phyloP scores from a whole-genome alignment of 176 grass and related monocot genomes.

The Guadua angustifolia region DNA sequence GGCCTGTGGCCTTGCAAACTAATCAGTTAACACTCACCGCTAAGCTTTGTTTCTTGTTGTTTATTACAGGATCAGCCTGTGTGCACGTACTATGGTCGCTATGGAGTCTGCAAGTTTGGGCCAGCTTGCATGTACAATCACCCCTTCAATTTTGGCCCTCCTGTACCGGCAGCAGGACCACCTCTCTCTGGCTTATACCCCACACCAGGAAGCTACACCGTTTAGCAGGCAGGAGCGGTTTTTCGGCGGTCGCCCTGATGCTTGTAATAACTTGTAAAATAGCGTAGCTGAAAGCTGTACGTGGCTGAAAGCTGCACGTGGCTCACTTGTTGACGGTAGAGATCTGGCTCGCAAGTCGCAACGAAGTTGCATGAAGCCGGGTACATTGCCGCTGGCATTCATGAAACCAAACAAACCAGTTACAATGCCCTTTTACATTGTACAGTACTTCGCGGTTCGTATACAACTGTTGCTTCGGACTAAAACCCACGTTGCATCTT shows the following conservation, averaged over 20 bases:
- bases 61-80: conserved; percentile 75
- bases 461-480: conserved; percentile 12
- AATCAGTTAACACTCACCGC: neutral
- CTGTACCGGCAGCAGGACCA: conserved; percentile 49
- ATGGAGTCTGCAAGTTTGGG: conserved; percentile 74
- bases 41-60: conserved; percentile 18
- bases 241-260: conserved; percentile 29
- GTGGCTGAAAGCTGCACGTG: conserved; percentile 6
- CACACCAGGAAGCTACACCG: conserved; percentile 40
- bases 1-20: neutral
- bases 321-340: conserved; percentile 28
- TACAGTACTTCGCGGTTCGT: conserved; percentile 39
- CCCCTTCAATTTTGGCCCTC: conserved; percentile 63
- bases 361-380: conserved; percentile 62
- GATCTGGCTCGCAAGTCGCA: conserved; percentile 38
- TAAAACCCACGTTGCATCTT: neutral
- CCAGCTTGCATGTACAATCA: conserved; percentile 79
- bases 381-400: conserved; percentile 29
- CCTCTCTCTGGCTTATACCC: conserved; percentile 52
- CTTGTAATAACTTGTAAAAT: conserved; percentile 63
- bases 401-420: conserved; percentile 20
- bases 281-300: conserved; percentile 42
- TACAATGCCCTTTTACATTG: conserved; percentile 33
- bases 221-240: conserved; percentile 46
- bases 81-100: conserved; percentile 73